Evolutionary conservation across 495 filamentous ascomycete genomes (phyloP).

Genomic region (Cudoniella acicularis): DNA sequence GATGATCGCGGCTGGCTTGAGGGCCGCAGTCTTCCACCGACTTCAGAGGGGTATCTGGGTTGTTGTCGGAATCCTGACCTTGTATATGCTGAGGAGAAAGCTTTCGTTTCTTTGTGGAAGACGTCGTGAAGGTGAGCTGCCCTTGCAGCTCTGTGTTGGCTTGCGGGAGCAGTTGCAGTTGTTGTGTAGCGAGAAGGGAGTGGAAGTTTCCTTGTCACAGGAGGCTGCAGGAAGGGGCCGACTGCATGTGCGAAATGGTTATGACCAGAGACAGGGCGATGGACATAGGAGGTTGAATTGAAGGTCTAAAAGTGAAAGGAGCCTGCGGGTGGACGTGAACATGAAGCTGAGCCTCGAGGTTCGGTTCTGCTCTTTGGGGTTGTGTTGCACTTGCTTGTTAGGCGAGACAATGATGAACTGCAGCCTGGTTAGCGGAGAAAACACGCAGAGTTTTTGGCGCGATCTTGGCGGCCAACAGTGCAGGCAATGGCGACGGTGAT

Average conservation of each 20-base stretch:
- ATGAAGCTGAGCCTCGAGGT: no score
- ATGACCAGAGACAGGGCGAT: conserved; percentile 13
- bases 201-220: conserved; percentile 18
- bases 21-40: conserved; percentile 38
- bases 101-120: conserved; percentile 88
- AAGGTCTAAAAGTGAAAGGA: conserved; percentile 6
- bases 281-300: conserved; percentile 34
- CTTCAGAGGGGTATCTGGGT: conserved; percentile 41
- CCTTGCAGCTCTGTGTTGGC: conserved; percentile 18
- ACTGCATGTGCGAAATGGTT: conserved; percentile 9
- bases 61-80: conserved; percentile 29
- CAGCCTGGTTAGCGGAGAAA: no score
- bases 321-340: no score
- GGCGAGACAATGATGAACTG: no score
- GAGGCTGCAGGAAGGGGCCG: conserved; percentile 14
- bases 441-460: no score
- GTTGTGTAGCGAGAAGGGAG: conserved; percentile 10
- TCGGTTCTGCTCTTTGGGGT: no score
- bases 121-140: conserved; percentile 84
- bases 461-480: no score
- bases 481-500: no score
- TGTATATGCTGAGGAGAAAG: conserved; percentile 53
- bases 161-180: conserved; percentile 3
- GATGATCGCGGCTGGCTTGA: conserved; percentile 32
- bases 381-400: no score